phyloP scores from a whole-genome alignment of 768 basidiomycete genomes.

The Tulasnella calospora region DNA sequence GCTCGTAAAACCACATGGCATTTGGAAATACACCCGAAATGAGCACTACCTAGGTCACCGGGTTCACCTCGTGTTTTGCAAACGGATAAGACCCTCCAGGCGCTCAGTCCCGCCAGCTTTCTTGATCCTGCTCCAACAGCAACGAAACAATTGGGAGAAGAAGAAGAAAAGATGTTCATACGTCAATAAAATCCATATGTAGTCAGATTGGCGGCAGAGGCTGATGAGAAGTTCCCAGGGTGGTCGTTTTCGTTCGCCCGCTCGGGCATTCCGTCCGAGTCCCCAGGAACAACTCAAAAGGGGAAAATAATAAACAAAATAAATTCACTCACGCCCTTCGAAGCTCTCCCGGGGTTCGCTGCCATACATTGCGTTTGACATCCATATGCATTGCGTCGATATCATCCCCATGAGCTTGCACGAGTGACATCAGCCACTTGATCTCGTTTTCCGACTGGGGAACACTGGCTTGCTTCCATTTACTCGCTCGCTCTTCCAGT shows the following conservation, averaged over 20 bases:
- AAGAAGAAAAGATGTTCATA: background rate
- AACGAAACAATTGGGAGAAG: background rate
- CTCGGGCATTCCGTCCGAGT: background rate
- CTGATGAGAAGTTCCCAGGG: background rate
- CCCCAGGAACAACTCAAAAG: background rate
- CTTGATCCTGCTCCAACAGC: conserved; percentile 17
- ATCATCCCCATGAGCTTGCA: conserved; percentile 66
- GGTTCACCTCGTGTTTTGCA: background rate
- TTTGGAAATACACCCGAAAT: conserved; percentile 1
- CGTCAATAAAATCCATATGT: background rate
- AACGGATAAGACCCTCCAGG: background rate
- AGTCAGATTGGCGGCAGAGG: background rate
- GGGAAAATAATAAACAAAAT: background rate
- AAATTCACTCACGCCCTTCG: conserved; percentile 31
- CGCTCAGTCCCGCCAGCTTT: conserved; percentile 28
- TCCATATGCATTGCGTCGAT: conserved; percentile 74
- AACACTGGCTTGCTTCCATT: conserved; percentile 46
- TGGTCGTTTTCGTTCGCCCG: background rate
- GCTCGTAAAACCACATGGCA: background rate
- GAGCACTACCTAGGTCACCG: background rate
- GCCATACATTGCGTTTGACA: conserved; percentile 70
- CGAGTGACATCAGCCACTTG: conserved; percentile 59
- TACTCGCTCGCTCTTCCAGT: conserved; percentile 58
- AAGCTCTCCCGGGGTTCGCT: conserved; percentile 78
- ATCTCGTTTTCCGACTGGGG: conserved; percentile 66